phyloP scores from a whole-genome alignment of 768 basidiomycete genomes.

The Boletus reticulatus region DNA sequence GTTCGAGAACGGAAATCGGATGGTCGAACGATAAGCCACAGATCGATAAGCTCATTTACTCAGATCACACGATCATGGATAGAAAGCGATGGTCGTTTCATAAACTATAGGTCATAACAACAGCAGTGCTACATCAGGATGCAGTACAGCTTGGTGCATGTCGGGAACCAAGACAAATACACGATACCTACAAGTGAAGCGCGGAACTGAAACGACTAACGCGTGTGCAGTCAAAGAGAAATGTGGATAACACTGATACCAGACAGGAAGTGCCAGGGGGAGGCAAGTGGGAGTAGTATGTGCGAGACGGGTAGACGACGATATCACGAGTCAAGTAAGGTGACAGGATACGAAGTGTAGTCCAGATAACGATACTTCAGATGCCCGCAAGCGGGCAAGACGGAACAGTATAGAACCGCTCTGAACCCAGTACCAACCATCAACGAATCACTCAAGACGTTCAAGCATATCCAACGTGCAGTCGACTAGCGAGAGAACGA shows the following conservation, averaged over 20 bases:
- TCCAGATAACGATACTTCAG: slow-evolving; percentile 15
- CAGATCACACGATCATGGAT: neutral
- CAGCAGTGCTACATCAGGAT: slow-evolving; percentile 31
- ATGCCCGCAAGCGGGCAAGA: slow-evolving; percentile 28
- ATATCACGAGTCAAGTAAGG: slow-evolving; percentile 11
- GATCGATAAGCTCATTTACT: slow-evolving; percentile 8
- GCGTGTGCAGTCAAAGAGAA: slow-evolving; percentile 24
- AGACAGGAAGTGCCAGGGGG: slow-evolving; percentile 18
- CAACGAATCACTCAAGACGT: slow-evolving; percentile 16
- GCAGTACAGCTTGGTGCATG: slow-evolving; percentile 31
- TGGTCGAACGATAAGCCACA: neutral
- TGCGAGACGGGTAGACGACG: slow-evolving; percentile 1
- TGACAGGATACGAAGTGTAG: slow-evolving; percentile 18
- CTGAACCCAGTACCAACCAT: slow-evolving; percentile 10
- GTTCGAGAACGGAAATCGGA: slow-evolving; percentile 3
- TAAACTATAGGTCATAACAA: slow-evolving; percentile 25
- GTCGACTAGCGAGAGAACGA: slow-evolving; percentile 40
- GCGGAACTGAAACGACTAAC: slow-evolving; percentile 25
- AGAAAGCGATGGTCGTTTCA: slow-evolving; percentile 24
- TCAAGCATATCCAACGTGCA: slow-evolving; percentile 24
- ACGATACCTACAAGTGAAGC: slow-evolving; percentile 31
- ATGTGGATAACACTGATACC: slow-evolving; percentile 19
- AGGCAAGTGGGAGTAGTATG: slow-evolving; percentile 15
- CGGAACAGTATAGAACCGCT: slow-evolving; percentile 8
- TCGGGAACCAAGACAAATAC: slow-evolving; percentile 28